A percentile compares a stretch with the other conserved stretches of the same genome.
Evolutionary conservation across 192 early-diverging fungal genomes (phyloP).

Genomic region (Rhizoclosmatium globosum): DNA sequence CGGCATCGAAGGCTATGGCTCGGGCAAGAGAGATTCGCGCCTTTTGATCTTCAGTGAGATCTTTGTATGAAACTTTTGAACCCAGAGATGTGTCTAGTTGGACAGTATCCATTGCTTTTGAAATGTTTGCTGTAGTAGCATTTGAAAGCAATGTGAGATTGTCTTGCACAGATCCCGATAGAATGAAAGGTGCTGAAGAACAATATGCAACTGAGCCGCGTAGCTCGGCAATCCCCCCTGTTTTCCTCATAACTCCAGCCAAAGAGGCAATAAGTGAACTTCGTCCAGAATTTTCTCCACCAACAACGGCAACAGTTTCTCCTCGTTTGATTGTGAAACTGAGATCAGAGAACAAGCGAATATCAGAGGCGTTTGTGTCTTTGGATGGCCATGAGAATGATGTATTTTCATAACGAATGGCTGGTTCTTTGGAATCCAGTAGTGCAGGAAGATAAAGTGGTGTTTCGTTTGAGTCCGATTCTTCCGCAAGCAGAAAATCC

Average conservation of each 20-base stretch:
- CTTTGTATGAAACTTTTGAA: conserved; percentile 79
- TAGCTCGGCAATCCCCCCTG: conserved; percentile 62
- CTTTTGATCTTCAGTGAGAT: conserved; percentile 92
- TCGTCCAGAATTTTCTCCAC: conserved; percentile 73
- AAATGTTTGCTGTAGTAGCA: background rate
- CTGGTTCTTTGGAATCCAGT: background rate
- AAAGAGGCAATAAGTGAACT: conserved; percentile 77
- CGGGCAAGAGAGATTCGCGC: conserved; percentile 66
- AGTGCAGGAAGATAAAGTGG: background rate
- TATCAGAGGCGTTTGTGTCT: too few relatives aligned
- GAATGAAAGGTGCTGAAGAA: conserved; percentile 44
- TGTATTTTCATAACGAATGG: conserved; percentile 20
- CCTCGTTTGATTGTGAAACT: conserved; percentile 72
- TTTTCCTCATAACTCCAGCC: conserved; percentile 79
- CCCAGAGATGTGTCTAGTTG: conserved; percentile 88
- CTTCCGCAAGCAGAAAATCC: conserved; percentile 40
- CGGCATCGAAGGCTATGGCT: conserved; percentile 62
- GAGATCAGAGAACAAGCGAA: conserved; percentile 45
- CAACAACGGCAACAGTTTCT: conserved; percentile 81
- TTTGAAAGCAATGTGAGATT: conserved; percentile 58
- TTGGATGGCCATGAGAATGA: conserved; percentile 23
- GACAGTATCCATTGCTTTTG: conserved; percentile 37
- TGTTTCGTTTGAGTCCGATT: conserved; percentile 33
- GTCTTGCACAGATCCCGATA: conserved; percentile 67
- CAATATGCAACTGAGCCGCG: conserved; percentile 42